phyloP scores from a whole-genome alignment of 83 land plant species.

The Isoetes engelmannii region DNA sequence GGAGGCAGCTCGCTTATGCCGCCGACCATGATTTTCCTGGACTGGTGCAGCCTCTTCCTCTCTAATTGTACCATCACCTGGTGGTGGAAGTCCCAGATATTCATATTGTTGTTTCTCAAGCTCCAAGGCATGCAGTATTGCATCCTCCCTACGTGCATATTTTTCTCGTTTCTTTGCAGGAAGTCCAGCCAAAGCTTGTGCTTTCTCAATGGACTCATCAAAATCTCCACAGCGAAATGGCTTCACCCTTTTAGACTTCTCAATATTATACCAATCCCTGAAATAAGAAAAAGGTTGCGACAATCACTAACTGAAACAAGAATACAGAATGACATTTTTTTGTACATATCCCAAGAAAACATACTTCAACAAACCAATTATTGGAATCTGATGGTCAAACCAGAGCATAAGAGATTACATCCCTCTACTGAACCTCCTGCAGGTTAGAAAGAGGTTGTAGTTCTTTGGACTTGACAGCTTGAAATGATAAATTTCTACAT shows the following conservation, averaged over 20 bases:
- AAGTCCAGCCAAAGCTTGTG: slow-evolving; percentile 36
- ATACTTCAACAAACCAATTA: too few species aligned
- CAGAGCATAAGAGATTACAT: too few species aligned
- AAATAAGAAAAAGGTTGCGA: slow-evolving; percentile 9
- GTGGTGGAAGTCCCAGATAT: background rate
- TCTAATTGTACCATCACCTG: background rate
- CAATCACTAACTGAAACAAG: background rate
- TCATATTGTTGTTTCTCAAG: slow-evolving; percentile 42
- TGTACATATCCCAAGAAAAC: background rate
- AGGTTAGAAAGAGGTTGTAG: background rate
- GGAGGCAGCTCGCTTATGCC: slow-evolving; percentile 18
- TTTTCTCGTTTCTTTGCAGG: slow-evolving; percentile 47
- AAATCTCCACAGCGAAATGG: slow-evolving; percentile 82
- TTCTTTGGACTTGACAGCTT: too few species aligned
- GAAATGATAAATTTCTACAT: too few species aligned
- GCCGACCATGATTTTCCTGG: background rate
- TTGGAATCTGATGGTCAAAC: too few species aligned
- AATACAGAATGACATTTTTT: background rate
- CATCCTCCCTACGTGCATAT: slow-evolving; percentile 78
- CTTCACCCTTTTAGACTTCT: slow-evolving; percentile 63
- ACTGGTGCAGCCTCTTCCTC: background rate
- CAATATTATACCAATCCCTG: slow-evolving; percentile 87
- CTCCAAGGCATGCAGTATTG: slow-evolving; percentile 73
- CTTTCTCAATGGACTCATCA: slow-evolving; percentile 67
- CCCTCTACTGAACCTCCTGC: background rate